Percentiles rank a stretch among this genome's conserved stretches.
phyloP scores from a whole-genome alignment of 768 basidiomycete species.

The Auricularia sp. region DNA sequence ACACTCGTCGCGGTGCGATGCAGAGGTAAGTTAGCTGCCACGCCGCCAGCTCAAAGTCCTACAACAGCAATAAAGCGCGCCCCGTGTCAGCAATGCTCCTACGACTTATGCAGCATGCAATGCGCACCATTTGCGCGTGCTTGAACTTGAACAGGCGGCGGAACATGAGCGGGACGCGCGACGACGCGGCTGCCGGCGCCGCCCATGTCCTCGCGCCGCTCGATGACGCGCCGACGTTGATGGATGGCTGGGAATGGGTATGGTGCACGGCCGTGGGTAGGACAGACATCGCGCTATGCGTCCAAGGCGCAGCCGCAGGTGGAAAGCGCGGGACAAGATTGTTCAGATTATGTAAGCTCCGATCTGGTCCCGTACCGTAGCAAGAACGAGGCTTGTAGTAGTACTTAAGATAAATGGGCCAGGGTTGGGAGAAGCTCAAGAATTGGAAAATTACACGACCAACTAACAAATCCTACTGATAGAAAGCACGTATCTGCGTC shows the following conservation, averaged over 20 bases:
- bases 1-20: constrained; percentile 88
- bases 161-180: constrained; percentile 71
- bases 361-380: too few relatives aligned
- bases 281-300: constrained; percentile 19
- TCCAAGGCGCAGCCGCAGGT: not conserved
- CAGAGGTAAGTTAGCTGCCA: constrained; percentile 95
- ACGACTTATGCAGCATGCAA: not conserved
- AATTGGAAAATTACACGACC: too few relatives aligned
- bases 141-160: constrained; percentile 67
- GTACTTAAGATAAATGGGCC: too few relatives aligned
- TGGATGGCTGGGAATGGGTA: constrained; percentile 6
- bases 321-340: too few relatives aligned
- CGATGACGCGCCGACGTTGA: constrained; percentile 14
- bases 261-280: constrained; percentile 22
- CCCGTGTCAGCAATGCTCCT: not conserved
- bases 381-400: too few relatives aligned
- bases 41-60: constrained; percentile 96
- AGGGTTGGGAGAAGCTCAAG: too few relatives aligned
- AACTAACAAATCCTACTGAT: constrained; percentile 2
- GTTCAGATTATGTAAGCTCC: too few relatives aligned
- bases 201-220: constrained; percentile 3
- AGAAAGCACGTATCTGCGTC: constrained; percentile 54
- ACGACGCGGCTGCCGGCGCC: constrained; percentile 27
- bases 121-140: constrained; percentile 76
- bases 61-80: constrained; percentile 5